Percentiles rank a stretch among this genome's conserved stretches.
Evolutionary conservation across 345 rosid genomes (phyloP).

Genomic region (Cardiospermum halicacabum): DNA sequence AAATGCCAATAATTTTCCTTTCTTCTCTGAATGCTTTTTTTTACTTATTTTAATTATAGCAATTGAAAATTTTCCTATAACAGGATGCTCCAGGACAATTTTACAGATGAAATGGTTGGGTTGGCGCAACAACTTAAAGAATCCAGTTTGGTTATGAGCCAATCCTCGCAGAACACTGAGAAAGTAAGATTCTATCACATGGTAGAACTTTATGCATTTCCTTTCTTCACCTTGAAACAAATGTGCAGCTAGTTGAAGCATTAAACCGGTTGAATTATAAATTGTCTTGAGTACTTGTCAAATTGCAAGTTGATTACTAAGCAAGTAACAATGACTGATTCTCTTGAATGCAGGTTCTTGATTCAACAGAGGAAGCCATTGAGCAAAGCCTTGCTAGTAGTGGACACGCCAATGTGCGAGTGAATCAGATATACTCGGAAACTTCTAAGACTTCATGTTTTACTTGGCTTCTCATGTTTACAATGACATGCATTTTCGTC

Average conservation of each 20-base stretch:
- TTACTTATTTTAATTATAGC: not conserved
- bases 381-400: constrained; percentile 92
- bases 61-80: not conserved
- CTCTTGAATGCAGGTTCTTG: constrained; percentile 55
- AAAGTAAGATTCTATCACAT: constrained; percentile 34
- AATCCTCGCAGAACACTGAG: constrained; percentile 73
- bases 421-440: constrained; percentile 52
- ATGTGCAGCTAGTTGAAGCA: not conserved
- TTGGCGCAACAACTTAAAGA: constrained; percentile 86
- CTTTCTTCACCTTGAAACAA: not conserved
- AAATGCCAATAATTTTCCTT: not conserved
- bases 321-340: too few species aligned
- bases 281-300: too few species aligned
- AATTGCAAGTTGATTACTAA: too few species aligned
- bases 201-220: not conserved
- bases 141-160: constrained; percentile 74
- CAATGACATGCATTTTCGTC: constrained; percentile 66
- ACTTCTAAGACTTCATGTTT: constrained; percentile 80
- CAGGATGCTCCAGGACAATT: constrained; percentile 80
- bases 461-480: constrained; percentile 71
- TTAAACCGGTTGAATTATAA: too few species aligned
- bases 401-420: constrained; percentile 62
- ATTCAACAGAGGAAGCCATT: constrained; percentile 78
- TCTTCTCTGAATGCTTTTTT: too few species aligned
- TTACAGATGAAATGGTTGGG: constrained; percentile 93